Percentiles rank a stretch among this genome's conserved stretches.
These are phyloP conservation scores for Botrytis pseudocinerea DNA, from an alignment of 2,329 filamentous ascomycete species.

Conservation along the genomic window DNA sequence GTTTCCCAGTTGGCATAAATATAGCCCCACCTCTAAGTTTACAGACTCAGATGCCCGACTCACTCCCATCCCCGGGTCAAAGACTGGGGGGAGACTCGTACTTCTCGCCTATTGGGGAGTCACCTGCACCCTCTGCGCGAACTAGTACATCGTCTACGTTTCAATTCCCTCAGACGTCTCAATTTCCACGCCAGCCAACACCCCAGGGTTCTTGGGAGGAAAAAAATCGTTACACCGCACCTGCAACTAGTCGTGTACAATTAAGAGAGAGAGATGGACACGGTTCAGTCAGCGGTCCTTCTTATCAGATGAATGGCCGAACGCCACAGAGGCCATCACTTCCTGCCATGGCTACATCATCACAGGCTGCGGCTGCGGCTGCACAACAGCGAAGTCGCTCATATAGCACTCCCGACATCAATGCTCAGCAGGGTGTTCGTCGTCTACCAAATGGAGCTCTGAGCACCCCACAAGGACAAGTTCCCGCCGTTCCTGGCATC, in stretches of 20 bases:
- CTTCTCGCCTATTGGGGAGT: slow-evolving; percentile 85
- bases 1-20: slow-evolving; percentile 58
- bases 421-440: slow-evolving; percentile 57
- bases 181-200: slow-evolving; percentile 73
- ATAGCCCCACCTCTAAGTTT: slow-evolving; percentile 63
- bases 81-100: slow-evolving; percentile 66
- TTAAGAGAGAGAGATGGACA: slow-evolving; percentile 72
- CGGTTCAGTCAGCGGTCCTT: slow-evolving; percentile 50
- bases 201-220: slow-evolving; percentile 72
- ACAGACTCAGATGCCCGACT: slow-evolving; percentile 53
- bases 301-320: slow-evolving; percentile 63
- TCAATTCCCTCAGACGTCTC: slow-evolving; percentile 77
- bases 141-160: slow-evolving; percentile 51
- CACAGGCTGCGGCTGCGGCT: slow-evolving; percentile 44
- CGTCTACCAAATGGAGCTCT: slow-evolving; percentile 54
- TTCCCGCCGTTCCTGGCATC: slow-evolving; percentile 75
- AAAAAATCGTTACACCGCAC: slow-evolving; percentile 80
- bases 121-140: slow-evolving; percentile 64
- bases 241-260: slow-evolving; percentile 72
- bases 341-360: slow-evolving; percentile 64
- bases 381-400: slow-evolving; percentile 75
- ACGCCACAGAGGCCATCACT: slow-evolving; percentile 76
- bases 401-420: slow-evolving; percentile 94
- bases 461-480: slow-evolving; percentile 41
- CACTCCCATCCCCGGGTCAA: slow-evolving; percentile 43